Conservation (phyloP, 345 rosid species). For the Erysimum cheiranthoides region DNA sequence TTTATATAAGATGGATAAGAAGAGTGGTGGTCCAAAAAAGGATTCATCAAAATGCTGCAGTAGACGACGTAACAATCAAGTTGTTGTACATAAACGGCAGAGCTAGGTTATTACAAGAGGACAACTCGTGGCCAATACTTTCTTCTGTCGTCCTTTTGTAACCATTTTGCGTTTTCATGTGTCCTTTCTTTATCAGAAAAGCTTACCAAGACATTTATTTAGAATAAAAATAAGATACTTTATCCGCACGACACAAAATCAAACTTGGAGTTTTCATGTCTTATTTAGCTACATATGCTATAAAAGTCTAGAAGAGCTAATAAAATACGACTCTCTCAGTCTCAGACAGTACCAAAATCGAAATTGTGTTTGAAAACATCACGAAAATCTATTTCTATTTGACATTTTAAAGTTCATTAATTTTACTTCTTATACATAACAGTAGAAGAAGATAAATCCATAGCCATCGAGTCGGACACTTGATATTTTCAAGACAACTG, state of each 20-base stretch:
- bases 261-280: background rate
- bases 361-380: background rate
- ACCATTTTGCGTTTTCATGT: slow-evolving; percentile 14
- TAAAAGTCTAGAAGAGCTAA: background rate
- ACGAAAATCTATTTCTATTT: background rate
- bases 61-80: slow-evolving; percentile 5
- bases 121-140: slow-evolving; percentile 4
- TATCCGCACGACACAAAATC: slow-evolving; percentile 27
- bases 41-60: background rate
- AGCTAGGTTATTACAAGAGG: background rate
- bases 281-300: background rate
- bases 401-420: background rate
- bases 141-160: slow-evolving; percentile 10
- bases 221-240: slow-evolving; percentile 1
- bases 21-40: background rate
- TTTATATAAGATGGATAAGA: slow-evolving; percentile 17
- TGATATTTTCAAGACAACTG: background rate
- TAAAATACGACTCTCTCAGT: background rate
- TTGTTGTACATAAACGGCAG: slow-evolving; percentile 7
- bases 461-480: background rate
- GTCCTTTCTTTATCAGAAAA: background rate
- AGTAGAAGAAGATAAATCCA: too few species aligned
- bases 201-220: slow-evolving; percentile 1
- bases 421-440: background rate
- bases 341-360: background rate